Base-by-base conservation (phyloP, 2,329 filamentous ascomycete genomes). In the Dactylella cylindrospora region DNA sequence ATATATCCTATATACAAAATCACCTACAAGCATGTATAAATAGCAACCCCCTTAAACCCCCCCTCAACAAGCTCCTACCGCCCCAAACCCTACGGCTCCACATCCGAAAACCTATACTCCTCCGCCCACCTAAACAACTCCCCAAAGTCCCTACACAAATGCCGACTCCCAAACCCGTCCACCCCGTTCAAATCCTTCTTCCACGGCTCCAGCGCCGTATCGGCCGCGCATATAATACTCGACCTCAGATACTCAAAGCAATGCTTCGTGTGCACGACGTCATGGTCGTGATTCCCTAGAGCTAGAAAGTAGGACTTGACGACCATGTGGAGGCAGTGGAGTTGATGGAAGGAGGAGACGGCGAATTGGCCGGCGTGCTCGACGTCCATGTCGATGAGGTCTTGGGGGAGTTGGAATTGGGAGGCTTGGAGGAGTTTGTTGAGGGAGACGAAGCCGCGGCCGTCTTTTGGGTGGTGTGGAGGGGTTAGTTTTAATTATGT, bases 191-290 rank as follows among this genome's bases (percentile, higher is more conserved):
- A 36, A 26, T 61, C 66, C 8, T 70, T 71, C 12, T 71, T 72
- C 51, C 72, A 68, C n/a, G 72, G 71, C 69, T 74, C 73, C 3
- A 74, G 59, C 22, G 70, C 73, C n/a, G 71, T 71, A 66, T 74
- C 73, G 9, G 70, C 73, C 0, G 71, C 65, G 33, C 73, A 75
- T 66, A 72, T 71, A 50, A 75, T 70, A 20, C 68, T 70, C 54
- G 74, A 72, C 12, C 73, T 70, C 6, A 75, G 64, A 36, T 74
- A 74, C 47, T 75, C 73, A 62, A 74, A 71, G 69, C 73, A 75
- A 61, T 75, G 73, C 15, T 70, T 65, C 40, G 72, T 69, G 66
- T 75, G 73, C 19, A 68, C 54, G 3, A 71, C 70, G 26, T 55
- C 71, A 66, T 72, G 74, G 5, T 72, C 72, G n/a, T 68, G 67